Evolutionary conservation across 2,329 filamentous ascomycete species (phyloP), one percentile per base, ranked within the genome.

Genomic region (Cryphonectria carpinicola): DNA sequence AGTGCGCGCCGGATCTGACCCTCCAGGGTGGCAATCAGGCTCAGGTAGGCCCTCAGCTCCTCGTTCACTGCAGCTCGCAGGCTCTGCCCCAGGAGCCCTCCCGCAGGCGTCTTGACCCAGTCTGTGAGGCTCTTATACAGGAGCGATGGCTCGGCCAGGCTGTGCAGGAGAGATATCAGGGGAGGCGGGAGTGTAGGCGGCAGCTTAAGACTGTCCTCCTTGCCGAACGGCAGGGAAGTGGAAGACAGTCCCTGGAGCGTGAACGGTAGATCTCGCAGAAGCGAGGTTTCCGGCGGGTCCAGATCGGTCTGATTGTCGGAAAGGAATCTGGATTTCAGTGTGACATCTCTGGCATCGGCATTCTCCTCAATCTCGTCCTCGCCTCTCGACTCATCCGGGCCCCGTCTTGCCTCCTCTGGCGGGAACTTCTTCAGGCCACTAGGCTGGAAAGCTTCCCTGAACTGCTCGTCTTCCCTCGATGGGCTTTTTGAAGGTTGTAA

Each of bases 241-340:
- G 95, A 97, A 1, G 94, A 97, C 2, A 98, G 84, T 0, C 96
- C 96, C 81, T 98, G 96, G 0, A 98, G 84, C 0, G 95, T 98
- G 78, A 96, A 98, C 0, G 96, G 95, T 4, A 98, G 84, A 78
- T 98, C 95, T 74, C 92, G 88, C 32, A 95, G 82, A 17, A 95
- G 85, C 22, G 86, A 85, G 37, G 87, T 86, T 78, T 95, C 92
- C 1, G 89, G 82, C 0, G 91, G 90, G 37, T 89, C 84, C 43
- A 88, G 84, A 58, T 87, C 83, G 39, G 83, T 79, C 73, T 88
- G 85, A 75, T 89, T 88, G 74, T 85, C 86, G 2, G 88, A 86
- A 8, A 90, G 80, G 0, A 88, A 80, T 17, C 85, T 86, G 3
- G 88, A 88, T 74, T 88, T 90, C 60, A 89, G 79, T 0, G 85